A percentile compares a stretch with the other conserved stretches of the same genome.
phyloP scores from a whole-genome alignment of 306 rosid genomes.

The Prunus mume region DNA sequence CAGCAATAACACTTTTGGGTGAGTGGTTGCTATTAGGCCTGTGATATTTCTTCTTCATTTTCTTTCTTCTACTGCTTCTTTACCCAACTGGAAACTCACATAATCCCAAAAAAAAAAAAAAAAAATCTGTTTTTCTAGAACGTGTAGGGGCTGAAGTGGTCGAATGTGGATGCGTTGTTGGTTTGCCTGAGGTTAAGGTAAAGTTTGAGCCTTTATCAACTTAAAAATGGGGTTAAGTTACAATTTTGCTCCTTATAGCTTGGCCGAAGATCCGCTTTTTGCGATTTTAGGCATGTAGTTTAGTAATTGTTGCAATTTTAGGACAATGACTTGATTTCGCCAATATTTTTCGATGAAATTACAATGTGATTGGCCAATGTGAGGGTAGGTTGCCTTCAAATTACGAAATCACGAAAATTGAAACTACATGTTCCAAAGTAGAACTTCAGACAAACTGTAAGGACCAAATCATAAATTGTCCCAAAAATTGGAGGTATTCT shows the following conservation, averaged over 20 bases:
- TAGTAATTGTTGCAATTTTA: neutral
- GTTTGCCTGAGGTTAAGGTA: conserved; percentile 92
- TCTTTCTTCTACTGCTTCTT: conserved; percentile 10
- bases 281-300: neutral
- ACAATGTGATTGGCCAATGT: neutral
- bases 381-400: neutral
- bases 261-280: neutral
- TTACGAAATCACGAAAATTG: neutral
- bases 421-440: neutral
- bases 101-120: conserved; percentile 2
- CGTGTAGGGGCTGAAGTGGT: conserved; percentile 86
- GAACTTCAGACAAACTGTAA: neutral
- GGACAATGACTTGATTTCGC: neutral
- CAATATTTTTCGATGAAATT: no score
- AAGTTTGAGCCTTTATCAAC: conserved; percentile 11
- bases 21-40: conserved; percentile 5
- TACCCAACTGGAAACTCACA: conserved; percentile 8
- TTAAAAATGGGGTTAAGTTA: neutral
- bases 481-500: neutral
- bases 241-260: neutral
- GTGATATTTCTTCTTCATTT: conserved; percentile 3
- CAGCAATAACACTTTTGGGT: conserved; percentile 90
- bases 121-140: conserved; percentile 44
- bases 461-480: neutral
- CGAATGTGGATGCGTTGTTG: conserved; percentile 94